Evolutionary conservation across 2,329 filamentous ascomycete species (phyloP).

Genomic region (Nemania diffusa): DNA sequence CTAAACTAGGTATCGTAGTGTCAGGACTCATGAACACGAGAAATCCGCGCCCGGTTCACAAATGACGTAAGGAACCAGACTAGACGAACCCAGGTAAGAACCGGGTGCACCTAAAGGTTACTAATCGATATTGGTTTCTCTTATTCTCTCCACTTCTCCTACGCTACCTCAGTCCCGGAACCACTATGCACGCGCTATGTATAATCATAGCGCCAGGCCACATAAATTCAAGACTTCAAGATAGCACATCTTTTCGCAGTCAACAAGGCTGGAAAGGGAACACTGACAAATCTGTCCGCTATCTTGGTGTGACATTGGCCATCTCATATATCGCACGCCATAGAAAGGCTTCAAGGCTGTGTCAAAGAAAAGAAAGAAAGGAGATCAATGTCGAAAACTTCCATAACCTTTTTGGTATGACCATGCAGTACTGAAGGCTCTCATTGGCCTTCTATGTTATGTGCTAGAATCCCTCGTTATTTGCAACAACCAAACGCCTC

Average conservation of each 20-base stretch:
- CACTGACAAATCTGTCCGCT: slow-evolving; percentile 25
- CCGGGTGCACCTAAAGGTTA: neutral
- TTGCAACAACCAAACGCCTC: slow-evolving; percentile 48
- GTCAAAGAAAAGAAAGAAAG: slow-evolving; percentile 9
- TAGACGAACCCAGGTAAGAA: neutral
- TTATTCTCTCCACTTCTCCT: slow-evolving; percentile 16
- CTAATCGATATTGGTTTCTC: slow-evolving; percentile 19
- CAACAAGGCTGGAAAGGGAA: slow-evolving; percentile 7
- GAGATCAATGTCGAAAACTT: slow-evolving; percentile 26
- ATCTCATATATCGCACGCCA: slow-evolving; percentile 33
- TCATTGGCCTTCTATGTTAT: slow-evolving; percentile 45
- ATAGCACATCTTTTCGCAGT: slow-evolving; percentile 23
- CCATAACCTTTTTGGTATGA: slow-evolving; percentile 35
- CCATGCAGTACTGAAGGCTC: slow-evolving; percentile 40
- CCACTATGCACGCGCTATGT: neutral
- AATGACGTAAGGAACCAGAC: slow-evolving; percentile 1
- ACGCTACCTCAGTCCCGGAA: slow-evolving; percentile 18
- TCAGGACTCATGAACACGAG: neutral
- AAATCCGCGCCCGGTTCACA: neutral
- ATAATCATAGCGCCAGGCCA: slow-evolving; percentile 14
- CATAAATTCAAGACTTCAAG: slow-evolving; percentile 18
- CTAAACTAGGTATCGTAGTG: slow-evolving; percentile 8
- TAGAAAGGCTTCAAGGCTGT: slow-evolving; percentile 21
- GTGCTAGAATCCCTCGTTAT: slow-evolving; percentile 47
- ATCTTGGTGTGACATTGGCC: slow-evolving; percentile 24